These are phyloP conservation scores for Cryphonectria carpinicola DNA, from an alignment of 2,329 filamentous ascomycete species.

Conservation along the genomic window DNA sequence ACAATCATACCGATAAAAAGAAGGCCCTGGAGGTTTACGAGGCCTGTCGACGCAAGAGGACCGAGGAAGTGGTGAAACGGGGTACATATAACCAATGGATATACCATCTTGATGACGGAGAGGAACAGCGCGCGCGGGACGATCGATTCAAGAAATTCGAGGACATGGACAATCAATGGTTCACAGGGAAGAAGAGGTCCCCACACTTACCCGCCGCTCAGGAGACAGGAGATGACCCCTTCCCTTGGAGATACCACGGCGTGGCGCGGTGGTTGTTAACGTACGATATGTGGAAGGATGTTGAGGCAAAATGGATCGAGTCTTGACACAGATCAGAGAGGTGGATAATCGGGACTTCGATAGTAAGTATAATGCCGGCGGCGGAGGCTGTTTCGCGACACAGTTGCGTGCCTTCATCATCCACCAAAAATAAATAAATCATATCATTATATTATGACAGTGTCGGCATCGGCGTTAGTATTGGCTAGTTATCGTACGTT, in stretches of 20 bases:
- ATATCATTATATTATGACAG: no score
- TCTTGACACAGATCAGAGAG: not conserved
- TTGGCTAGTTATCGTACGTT: no score
- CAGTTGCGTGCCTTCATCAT: no score
- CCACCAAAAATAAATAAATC: no score
- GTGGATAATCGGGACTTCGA: no score
- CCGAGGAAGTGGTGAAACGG: constrained; percentile 61
- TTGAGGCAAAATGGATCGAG: constrained; percentile 40
- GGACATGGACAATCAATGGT: constrained; percentile 38
- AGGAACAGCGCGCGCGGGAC: constrained; percentile 59
- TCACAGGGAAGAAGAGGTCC: constrained; percentile 28
- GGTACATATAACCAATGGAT: constrained; percentile 66
- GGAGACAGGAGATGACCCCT: constrained; percentile 45
- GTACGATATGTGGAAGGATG: constrained; percentile 44
- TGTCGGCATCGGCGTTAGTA: no score
- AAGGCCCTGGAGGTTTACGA: constrained; percentile 55
- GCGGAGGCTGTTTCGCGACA: no score
- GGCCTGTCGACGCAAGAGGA: constrained; percentile 59
- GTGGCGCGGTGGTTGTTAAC: constrained; percentile 46
- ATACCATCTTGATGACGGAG: constrained; percentile 64
- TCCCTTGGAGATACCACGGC: constrained; percentile 46
- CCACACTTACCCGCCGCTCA: constrained; percentile 32
- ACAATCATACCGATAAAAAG: constrained; percentile 41
- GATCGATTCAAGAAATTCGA: constrained; percentile 38
- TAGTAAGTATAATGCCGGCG: no score